Evolutionary conservation across 75 land plant species (phyloP), one percentile per base, ranked within the genome.

Genomic region (Cryptomeria japonica): DNA sequence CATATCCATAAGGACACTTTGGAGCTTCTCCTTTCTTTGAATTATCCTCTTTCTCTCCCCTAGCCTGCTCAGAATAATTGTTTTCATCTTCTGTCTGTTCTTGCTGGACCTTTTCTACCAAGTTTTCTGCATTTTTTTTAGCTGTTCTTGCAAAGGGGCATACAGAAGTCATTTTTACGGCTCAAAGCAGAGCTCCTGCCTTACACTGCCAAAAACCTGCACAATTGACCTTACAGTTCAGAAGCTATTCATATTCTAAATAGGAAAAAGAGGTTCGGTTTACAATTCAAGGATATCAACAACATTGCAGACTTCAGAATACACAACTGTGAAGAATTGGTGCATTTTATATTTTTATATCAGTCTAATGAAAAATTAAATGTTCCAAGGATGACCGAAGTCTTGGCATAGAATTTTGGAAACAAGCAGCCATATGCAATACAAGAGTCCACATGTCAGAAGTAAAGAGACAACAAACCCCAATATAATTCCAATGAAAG

Each of bases 1-100:
- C 99, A 86, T 93, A 98, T 80, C 99, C 99, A 91, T 92, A 93
- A 1, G 99, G 99, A 84, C 99, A 97, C 78, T 94, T 97, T 13
- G 93, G 90, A 55, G 93, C 49, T 46, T 90, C 70, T 41, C 64
- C 84, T 15, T 76, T 79, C 31, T 51, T 79, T 64, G 89, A 53
- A 53, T 90, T 58, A 61, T 85, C 87, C 31, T 53, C 79, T 76
- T 68, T 64, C 9, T 68, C 88, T 16, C 56, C 84, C 84, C 87
- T 55, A 18, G 31, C 37, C 58, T 90, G 88, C 37, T 80, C 91
- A 68, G 79, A 78, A 11, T 85, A 3, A 39, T 56, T 88, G 22
- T 72, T 58, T 44, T 77, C n/a, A 51, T 82, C 82, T 86, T 85
- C 86, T 14, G 75, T 80, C 13, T 51, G 19, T 31, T 75, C 86